Evolutionary conservation across 2,329 filamentous ascomycete species (phyloP), one percentile per base, ranked within the genome.

Genomic region (Phyllosticta citriasiana): DNA sequence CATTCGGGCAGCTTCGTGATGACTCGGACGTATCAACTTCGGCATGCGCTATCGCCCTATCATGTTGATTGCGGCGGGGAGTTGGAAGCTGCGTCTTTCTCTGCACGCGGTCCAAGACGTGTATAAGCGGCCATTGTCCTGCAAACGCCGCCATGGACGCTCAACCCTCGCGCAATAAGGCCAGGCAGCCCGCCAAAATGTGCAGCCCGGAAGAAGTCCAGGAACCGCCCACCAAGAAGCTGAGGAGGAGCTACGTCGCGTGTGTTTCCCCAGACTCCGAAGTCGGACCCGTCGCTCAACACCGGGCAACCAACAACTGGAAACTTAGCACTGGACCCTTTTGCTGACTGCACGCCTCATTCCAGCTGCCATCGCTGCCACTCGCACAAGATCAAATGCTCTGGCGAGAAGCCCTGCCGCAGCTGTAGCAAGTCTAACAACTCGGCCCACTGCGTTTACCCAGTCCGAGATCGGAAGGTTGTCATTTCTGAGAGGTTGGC

Each of bases 311-410:
- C 40, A n/a, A 51, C 5, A 24, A 7, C 14, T 47, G 14, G n/a
- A n/a, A 22, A 22, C 19, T 22, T 22, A 2, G 19, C 19, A 14
- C 6, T n/a, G 14, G 10, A 16, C 2, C 16, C 4, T 26, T 22
- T 24, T 33, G 22, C 55, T 53, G 51, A 57, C 56, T 26, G 22
- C 4, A 10, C 55, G 47, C 40, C n/a, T 4, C 14, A n/a, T 10
- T 55, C n/a, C 55, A 68, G 66, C 35, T 68, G 67, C 24, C 59
- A 65, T 19, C 53, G 66, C 58, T 68, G 67, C 57, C 66, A 68
- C 55, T 64, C 61, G 7, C 67, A 68, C 24, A 68, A 68, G 63
- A 68, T 67, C 57, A 67, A 67, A 57, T 68, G 67, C 58, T 67
- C 66, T 1, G 67, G 67, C 33, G 66, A 68, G 56, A 65, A 62